These are phyloP conservation scores for Raffaelea arxii DNA, from an alignment of 2,329 filamentous ascomycete species.

Conservation along the genomic window DNA sequence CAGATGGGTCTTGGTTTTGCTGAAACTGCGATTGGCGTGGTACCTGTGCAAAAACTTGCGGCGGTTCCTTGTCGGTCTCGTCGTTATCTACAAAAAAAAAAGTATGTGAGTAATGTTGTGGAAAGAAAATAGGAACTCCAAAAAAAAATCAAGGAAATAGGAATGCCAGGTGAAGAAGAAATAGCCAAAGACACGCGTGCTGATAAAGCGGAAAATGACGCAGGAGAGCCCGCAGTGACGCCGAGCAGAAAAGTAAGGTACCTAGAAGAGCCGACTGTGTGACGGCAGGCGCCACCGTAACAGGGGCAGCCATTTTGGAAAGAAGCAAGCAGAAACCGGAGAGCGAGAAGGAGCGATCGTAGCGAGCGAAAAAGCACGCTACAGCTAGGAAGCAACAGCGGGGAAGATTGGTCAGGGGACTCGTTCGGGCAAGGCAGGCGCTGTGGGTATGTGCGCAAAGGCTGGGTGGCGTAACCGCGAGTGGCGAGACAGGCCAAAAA, in stretches of 20 bases:
- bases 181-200: background rate
- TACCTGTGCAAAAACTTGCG: no score
- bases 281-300: conserved; percentile 18
- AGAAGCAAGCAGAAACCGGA: background rate
- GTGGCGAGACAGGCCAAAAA: no score
- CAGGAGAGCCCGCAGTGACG: conserved; percentile 9
- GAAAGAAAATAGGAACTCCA: background rate
- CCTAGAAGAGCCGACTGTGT: conserved; percentile 21
- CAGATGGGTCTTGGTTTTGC: no score
- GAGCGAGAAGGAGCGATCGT: background rate
- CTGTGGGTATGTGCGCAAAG: no score
- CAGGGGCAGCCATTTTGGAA: conserved; percentile 19
- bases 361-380: background rate
- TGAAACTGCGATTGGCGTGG: no score
- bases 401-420: no score
- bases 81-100: conserved; percentile 8
- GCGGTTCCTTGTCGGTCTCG: conserved; percentile 11
- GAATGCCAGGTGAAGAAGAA: background rate
- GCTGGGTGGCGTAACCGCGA: no score
- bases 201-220: background rate
- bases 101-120: no score
- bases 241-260: conserved; percentile 18
- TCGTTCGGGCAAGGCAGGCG: background rate
- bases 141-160: conserved; percentile 3
- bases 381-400: background rate